Evolutionary conservation across 345 rosid species (phyloP).

Genomic region (Populus ilicifolia): DNA sequence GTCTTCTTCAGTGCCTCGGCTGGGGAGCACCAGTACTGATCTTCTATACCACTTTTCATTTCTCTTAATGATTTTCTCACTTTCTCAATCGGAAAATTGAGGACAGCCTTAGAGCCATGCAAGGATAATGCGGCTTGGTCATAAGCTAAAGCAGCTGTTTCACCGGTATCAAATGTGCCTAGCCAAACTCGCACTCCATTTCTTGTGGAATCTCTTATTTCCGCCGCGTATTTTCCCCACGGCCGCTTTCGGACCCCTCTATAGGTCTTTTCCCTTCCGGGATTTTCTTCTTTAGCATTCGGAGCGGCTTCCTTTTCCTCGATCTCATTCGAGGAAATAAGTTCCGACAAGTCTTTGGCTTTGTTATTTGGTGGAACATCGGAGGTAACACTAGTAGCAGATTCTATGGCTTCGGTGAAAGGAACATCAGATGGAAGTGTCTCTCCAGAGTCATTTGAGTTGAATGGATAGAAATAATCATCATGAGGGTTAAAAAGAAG

Average conservation of each 20-base stretch:
- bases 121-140: constrained; percentile 70
- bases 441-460: background rate
- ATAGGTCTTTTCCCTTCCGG: constrained; percentile 33
- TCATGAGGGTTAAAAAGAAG: background rate
- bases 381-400: background rate
- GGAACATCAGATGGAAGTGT: background rate
- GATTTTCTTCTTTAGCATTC: background rate
- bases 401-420: background rate
- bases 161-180: constrained; percentile 66
- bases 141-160: constrained; percentile 71
- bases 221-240: constrained; percentile 77
- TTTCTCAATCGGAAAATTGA: constrained; percentile 55
- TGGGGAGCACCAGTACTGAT: background rate
- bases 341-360: background rate
- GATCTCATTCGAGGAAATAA: background rate
- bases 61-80: constrained; percentile 7
- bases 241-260: constrained; percentile 72
- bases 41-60: background rate
- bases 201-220: constrained; percentile 64
- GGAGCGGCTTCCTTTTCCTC: background rate
- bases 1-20: background rate
- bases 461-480: background rate
- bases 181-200: constrained; percentile 73
- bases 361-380: background rate
- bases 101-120: constrained; percentile 51